Percentiles rank a stretch among this genome's conserved stretches.
These are phyloP conservation scores for Penicillium psychrofluorescens DNA, from an alignment of 495 filamentous ascomycete species.

Conservation along the genomic window DNA sequence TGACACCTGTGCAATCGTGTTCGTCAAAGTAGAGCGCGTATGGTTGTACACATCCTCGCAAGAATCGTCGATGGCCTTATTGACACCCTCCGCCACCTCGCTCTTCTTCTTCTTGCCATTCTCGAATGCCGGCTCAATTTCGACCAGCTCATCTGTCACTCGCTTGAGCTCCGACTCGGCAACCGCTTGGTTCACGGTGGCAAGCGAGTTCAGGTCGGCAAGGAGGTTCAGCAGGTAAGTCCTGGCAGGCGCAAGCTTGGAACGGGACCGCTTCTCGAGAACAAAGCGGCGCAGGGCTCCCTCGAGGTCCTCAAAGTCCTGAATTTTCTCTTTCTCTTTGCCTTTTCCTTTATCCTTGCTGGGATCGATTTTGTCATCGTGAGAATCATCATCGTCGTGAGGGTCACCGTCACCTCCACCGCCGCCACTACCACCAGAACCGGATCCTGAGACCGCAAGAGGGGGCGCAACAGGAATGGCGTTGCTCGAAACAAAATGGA, in stretches of 20 bases:
- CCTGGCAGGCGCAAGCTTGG: slow-evolving; percentile 91
- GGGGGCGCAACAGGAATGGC: slow-evolving; percentile 70
- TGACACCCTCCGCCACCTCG: slow-evolving; percentile 76
- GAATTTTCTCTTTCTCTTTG: slow-evolving; percentile 78
- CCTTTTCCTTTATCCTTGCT: slow-evolving; percentile 72
- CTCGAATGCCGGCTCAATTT: slow-evolving; percentile 80
- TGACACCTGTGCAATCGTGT: slow-evolving; percentile 67
- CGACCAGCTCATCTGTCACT: slow-evolving; percentile 68
- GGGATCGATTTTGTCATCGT: slow-evolving; percentile 37
- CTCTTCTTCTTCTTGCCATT: slow-evolving; percentile 71
- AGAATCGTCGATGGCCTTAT: slow-evolving; percentile 74
- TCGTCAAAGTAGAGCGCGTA: slow-evolving; percentile 64
- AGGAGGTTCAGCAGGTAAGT: slow-evolving; percentile 95
- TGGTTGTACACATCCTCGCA: slow-evolving; percentile 77
- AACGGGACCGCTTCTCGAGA: slow-evolving; percentile 88
- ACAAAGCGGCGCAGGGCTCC: slow-evolving; percentile 86
- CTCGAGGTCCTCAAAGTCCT: slow-evolving; percentile 86
- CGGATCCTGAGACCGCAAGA: slow-evolving; percentile 39
- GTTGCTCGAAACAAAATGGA: slow-evolving; percentile 97
- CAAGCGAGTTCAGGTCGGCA: slow-evolving; percentile 73
- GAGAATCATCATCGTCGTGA: slow-evolving; percentile 47
- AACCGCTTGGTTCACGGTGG: slow-evolving; percentile 80
- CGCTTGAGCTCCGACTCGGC: slow-evolving; percentile 80
- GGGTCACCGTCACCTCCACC: slow-evolving; percentile 45
- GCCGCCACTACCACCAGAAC: slow-evolving; percentile 41